phyloP scores from a whole-genome alignment of 208 protist genomes.

The Leishmania lainsoni region DNA sequence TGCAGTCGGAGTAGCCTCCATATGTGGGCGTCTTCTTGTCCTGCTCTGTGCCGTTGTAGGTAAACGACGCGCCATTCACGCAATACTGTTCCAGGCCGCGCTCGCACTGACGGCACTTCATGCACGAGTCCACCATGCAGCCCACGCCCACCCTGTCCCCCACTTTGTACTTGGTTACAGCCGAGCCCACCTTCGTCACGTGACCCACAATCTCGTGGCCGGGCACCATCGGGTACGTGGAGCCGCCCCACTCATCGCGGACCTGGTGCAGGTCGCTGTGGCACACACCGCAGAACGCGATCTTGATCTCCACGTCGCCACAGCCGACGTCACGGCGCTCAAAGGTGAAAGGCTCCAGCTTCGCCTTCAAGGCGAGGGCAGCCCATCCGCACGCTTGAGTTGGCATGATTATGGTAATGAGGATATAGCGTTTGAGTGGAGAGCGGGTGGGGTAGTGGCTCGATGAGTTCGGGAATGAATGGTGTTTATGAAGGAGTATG shows the following conservation, averaged over 20 bases:
- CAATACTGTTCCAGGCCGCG: conserved; percentile 81
- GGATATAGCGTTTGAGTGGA: background rate
- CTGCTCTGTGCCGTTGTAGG: conserved; percentile 56
- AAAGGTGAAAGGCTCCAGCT: conserved; percentile 54
- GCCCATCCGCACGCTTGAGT: conserved; percentile 50
- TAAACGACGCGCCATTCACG: conserved; percentile 41
- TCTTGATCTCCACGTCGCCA: conserved; percentile 63
- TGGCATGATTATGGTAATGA: conserved; percentile 35
- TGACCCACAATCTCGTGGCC: conserved; percentile 88
- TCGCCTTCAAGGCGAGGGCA: conserved; percentile 38
- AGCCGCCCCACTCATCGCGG: conserved; percentile 69
- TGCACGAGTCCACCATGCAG: conserved; percentile 90
- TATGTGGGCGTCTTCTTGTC: conserved; percentile 46
- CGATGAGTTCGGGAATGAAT: background rate
- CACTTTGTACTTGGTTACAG: conserved; percentile 79
- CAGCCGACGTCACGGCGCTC: conserved; percentile 48
- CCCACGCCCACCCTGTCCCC: conserved; percentile 87
- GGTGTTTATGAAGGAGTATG: background rate
- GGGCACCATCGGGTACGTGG: conserved; percentile 71
- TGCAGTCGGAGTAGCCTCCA: conserved; percentile 76
- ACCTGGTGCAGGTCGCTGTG: conserved; percentile 83
- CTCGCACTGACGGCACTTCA: conserved; percentile 62
- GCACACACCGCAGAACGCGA: conserved; percentile 82
- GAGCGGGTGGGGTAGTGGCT: background rate
- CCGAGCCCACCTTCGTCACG: conserved; percentile 61